These are phyloP conservation scores for Aphanomyces astaci DNA, from an alignment of 352 stramenopile genomes.

Conservation along the genomic window DNA sequence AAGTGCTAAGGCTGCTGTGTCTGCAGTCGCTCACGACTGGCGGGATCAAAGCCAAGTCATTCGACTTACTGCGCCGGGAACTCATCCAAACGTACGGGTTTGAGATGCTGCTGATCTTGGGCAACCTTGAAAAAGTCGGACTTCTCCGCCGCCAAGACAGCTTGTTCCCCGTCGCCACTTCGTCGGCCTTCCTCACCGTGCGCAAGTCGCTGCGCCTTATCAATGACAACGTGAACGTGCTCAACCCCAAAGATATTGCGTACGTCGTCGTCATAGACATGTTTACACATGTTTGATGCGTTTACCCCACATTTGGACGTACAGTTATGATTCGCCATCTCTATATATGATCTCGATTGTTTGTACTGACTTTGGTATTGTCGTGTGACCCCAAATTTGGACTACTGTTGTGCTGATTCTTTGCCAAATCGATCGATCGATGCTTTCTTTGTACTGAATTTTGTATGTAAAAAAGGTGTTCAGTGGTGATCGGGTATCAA, in stretches of 20 bases:
- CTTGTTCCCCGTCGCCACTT: constrained; percentile 56
- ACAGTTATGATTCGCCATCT: no score
- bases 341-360: no score
- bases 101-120: constrained; percentile 89
- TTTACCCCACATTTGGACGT: no score
- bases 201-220: constrained; percentile 91
- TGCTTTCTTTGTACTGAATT: no score
- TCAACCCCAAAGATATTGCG: constrained; percentile 90
- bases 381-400: no score
- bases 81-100: constrained; percentile 97
- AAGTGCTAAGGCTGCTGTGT: constrained; percentile 89
- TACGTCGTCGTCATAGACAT: no score
- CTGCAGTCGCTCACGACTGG: constrained; percentile 90
- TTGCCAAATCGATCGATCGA: no score
- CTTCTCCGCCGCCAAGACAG: constrained; percentile 86
- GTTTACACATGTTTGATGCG: no score
- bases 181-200: constrained; percentile 75
- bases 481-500: no score
- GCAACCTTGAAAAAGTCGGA: constrained; percentile 91
- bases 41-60: constrained; percentile 91
- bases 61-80: constrained; percentile 89
- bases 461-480: no score
- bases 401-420: no score
- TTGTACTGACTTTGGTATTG: no score
- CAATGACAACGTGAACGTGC: constrained; percentile 91